Percentiles rank a stretch among this genome's conserved stretches.
Evolutionary conservation across 1,139 yeast genomes (phyloP).

Genomic region (Petasospora fabianii): DNA sequence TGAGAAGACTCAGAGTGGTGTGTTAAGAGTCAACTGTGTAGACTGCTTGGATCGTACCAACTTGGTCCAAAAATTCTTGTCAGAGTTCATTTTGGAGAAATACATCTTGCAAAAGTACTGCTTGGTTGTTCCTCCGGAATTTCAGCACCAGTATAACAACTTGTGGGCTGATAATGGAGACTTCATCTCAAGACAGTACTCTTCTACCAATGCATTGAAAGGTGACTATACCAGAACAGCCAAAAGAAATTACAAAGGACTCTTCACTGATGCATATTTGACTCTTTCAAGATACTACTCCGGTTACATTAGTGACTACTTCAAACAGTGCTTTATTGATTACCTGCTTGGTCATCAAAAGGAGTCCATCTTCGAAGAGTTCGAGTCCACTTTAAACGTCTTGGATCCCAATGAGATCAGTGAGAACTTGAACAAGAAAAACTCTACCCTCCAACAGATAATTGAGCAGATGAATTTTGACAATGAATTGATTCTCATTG

Average conservation of each 20-base stretch:
- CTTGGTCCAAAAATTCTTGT: conserved; percentile 35
- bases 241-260: conserved; percentile 36
- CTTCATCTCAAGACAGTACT: conserved; percentile 39
- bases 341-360: conserved; percentile 34
- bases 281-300: conserved; percentile 38
- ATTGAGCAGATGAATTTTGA: conserved; percentile 86
- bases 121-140: conserved; percentile 15
- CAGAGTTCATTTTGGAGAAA: conserved; percentile 27
- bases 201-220: conserved; percentile 41
- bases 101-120: conserved; percentile 27
- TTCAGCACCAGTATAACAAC: conserved; percentile 27
- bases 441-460: conserved; percentile 52
- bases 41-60: conserved; percentile 44
- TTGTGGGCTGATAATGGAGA: conserved; percentile 47
- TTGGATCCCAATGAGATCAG: conserved; percentile 32
- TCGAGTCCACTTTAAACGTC: conserved; percentile 33
- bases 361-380: conserved; percentile 34
- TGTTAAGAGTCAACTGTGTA: conserved; percentile 38
- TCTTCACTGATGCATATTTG: conserved; percentile 38
- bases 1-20: conserved; percentile 31
- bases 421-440: conserved; percentile 24
- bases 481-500: conserved; percentile 24
- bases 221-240: conserved; percentile 43
- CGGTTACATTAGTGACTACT: conserved; percentile 39
- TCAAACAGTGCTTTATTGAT: conserved; percentile 39